Evolutionary conservation across 1,284 basidiomycete genomes (phyloP), one percentile per base, ranked within the genome.

Genomic region (Hypsizygus ulmarius): DNA sequence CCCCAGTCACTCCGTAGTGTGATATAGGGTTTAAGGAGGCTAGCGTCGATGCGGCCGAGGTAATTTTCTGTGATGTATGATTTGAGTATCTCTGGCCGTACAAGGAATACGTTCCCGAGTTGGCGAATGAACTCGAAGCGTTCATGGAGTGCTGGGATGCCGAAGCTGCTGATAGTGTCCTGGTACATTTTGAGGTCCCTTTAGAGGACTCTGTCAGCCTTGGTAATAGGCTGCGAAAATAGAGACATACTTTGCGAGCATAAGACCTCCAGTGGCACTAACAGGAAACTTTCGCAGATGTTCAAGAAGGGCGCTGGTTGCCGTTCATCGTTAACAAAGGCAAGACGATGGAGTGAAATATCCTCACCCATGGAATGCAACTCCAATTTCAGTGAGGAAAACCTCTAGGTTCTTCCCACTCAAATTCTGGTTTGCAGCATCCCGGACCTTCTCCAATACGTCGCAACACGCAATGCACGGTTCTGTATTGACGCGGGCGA

Each of bases 91-190:
- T 96, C 92, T 3, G 94, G 93, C 51, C 87, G 87, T 38, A 97
- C 90, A 57, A 97, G 87, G 77, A 98, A 99, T 49, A 96, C 81
- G 64, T 98, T 97, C 59, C 97, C 97, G 1, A 99, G 84, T 67
- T 99, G 95, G 38, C 96, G 88, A 55, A 99, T 87, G 77, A 99
- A 98, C 64, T 99, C 97, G 72, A 97, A 99, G 14, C 97, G 92
- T 66, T 98, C 96, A 53, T 87, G 84, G 3, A 99, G 75, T 1
- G 90, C 78, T 1, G 90, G 79, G 35, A 97, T 86, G 27, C 78
- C 77, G 68, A 96, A 98, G 10, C 81, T 82, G 50, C 78, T 73
- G 54, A 97, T 84, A 1, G 83, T 82, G 59, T 99, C 97, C 74
- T 99, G 97, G 63, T 99, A 99, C 36, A 90, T 86, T 57, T 96